Conservation (phyloP, 176 grass and related monocot genomes). For the Chloris gayana region DNA sequence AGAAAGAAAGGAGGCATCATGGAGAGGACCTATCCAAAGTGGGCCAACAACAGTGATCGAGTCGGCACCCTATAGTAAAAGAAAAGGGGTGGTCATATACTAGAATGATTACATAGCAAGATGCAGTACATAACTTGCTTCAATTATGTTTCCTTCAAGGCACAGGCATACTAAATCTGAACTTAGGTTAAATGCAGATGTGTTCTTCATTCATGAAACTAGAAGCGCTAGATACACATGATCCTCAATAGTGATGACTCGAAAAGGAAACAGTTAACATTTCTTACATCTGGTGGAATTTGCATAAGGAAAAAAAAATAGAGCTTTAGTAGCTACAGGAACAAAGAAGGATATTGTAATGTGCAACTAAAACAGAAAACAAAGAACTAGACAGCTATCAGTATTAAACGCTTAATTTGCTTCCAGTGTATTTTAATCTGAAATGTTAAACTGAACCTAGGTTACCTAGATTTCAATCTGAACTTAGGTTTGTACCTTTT, state of each 20-base stretch:
- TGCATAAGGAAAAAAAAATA: neutral
- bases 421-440: neutral
- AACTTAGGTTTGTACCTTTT: neutral
- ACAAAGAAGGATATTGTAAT: neutral
- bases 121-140: neutral
- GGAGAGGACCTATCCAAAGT: constrained; percentile 86
- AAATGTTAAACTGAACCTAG: neutral
- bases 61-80: constrained; percentile 52
- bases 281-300: neutral
- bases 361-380: neutral
- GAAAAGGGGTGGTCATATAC: constrained; percentile 24
- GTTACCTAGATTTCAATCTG: neutral
- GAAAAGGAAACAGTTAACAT: neutral
- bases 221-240: constrained; percentile 17
- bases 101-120: constrained; percentile 6
- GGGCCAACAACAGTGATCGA: constrained; percentile 71
- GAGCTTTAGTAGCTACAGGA: neutral
- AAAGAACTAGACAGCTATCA: neutral
- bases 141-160: neutral
- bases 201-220: neutral
- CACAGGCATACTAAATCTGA: constrained; percentile 5
- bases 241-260: neutral
- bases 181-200: constrained; percentile 8
- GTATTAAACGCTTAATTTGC: neutral
- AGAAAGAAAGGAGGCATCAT: constrained; percentile 64